Percentiles rank a stretch among this genome's conserved stretches.
Evolutionary conservation across 257 asterid genomes (phyloP).

Genomic region (Capsicum rhomboideum): DNA sequence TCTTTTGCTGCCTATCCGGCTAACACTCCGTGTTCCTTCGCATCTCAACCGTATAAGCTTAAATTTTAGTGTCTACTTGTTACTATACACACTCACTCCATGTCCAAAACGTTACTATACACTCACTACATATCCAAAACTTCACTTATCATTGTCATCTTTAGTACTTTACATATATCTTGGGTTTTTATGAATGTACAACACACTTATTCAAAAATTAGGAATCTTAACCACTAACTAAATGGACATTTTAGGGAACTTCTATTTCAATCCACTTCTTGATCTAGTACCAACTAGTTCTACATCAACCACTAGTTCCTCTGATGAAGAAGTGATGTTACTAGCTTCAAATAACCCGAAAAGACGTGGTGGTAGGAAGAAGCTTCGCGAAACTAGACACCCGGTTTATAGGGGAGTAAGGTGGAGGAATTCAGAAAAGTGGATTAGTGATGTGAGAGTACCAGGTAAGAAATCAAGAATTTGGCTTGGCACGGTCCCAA

Average conservation of each 20-base stretch:
- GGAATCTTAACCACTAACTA: background rate
- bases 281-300: background rate
- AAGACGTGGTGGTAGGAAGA: conserved; percentile 36
- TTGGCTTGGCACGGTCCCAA: conserved; percentile 57
- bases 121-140: no score
- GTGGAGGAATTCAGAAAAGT: conserved; percentile 37
- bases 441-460: conserved; percentile 65
- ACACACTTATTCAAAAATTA: no score
- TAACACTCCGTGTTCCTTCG: no score
- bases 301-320: background rate
- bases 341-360: background rate
- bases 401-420: conserved; percentile 58
- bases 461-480: conserved; percentile 61
- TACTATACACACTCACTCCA: no score
- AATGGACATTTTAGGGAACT: background rate
- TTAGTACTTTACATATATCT: conserved; percentile 14
- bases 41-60: no score
- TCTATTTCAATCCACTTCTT: background rate
- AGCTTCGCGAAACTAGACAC: conserved; percentile 57
- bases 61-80: no score
- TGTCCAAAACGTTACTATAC: no score
- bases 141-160: background rate
- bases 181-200: conserved; percentile 30
- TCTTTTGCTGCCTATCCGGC: no score
- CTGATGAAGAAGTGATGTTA: background rate